Base-by-base conservation (phyloP, 805 yeast genomes). In the Pichia rugopelliculosa region DNA sequence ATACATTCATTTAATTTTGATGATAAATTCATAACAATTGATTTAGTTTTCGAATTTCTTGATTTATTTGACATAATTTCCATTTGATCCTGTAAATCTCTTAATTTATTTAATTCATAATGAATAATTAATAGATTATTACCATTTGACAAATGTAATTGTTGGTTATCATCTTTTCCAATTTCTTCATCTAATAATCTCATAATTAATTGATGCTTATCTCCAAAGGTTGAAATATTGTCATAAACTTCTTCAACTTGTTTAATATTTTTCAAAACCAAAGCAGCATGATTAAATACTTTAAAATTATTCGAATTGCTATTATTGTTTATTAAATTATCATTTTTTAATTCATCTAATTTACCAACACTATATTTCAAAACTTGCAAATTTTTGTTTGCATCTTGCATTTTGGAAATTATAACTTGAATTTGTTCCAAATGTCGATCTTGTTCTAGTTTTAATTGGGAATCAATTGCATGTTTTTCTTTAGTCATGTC, bases 21-120 rank as follows among this genome's bases (percentile, higher is more conserved):
- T 24, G 79, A 73, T 26, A 84, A 74, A 52, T 77, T 77, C 36
- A 65, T 61, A n/a, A 85, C 76, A 8, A 87, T 82, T 37, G 83
- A 72, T 53, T 79, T 75, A 15, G 82, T 78, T 61, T 90, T 96
- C 27, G 77, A 81, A 12, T 36, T 23, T 52, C 69, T 58, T 50
- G 66, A 27, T n/a, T 48, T 50, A 13, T 44, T 50, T 4, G 86
- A 73, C 63, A 84, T 73, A n/a, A 64, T 67, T 48, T 72, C 72
- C 45, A 90, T 73, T 59, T 83, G 85, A 54, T 91, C 97, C 53
- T 75, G 79, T 55, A 90, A 80, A 63, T 88, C 91, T 45, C 95
- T 73, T 18, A 87, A 77, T 57, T 76, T 76, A 41, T 81, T 82
- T 49, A 91, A 71, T 51, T 75, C 70, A 61, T 73, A 86, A 64